A percentile compares a stretch with the other conserved stretches of the same genome.
Conservation (phyloP, 371 early-diverging fungal genomes). For the Mortierella sp. region DNA sequence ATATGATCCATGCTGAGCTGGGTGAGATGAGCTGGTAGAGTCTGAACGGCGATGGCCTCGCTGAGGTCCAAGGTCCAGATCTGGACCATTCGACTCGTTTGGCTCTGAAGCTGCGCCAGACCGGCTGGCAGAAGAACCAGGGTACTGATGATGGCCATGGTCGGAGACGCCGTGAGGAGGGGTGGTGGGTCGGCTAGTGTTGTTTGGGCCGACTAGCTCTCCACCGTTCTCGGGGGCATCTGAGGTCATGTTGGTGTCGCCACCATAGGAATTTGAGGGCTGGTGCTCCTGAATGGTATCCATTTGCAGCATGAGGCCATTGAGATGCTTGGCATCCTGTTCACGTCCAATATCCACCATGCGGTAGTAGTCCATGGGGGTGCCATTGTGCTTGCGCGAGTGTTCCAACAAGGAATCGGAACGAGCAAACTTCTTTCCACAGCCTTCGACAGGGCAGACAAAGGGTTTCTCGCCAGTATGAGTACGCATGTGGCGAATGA, state of each 20-base stretch:
- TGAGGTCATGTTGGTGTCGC: not conserved
- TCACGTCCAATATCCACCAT: conserved; percentile 36
- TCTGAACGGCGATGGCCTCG: too few relatives aligned
- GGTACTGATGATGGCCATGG: too few relatives aligned
- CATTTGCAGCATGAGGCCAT: conserved; percentile 29
- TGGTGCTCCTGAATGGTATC: conserved; percentile 40
- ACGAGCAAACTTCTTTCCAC: conserved; percentile 54
- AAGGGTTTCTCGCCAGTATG: conserved; percentile 59
- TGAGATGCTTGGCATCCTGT: conserved; percentile 31
- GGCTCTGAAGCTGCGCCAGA: too few relatives aligned
- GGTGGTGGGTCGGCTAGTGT: too few relatives aligned
- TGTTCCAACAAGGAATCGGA: conserved; percentile 40
- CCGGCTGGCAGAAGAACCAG: too few relatives aligned
- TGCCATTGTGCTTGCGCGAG: conserved; percentile 40
- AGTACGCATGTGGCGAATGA: conserved; percentile 52
- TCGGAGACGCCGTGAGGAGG: too few relatives aligned
- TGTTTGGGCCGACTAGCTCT: too few relatives aligned
- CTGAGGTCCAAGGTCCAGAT: too few relatives aligned
- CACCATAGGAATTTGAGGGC: not conserved
- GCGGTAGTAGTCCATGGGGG: conserved; percentile 27
- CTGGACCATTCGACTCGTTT: too few relatives aligned
- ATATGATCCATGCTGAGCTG: too few relatives aligned
- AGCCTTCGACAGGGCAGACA: conserved; percentile 52
- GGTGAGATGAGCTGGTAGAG: too few relatives aligned
- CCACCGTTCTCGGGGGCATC: too few relatives aligned